Base-by-base conservation (phyloP, 768 basidiomycete species). In the Russula foetens region DNA sequence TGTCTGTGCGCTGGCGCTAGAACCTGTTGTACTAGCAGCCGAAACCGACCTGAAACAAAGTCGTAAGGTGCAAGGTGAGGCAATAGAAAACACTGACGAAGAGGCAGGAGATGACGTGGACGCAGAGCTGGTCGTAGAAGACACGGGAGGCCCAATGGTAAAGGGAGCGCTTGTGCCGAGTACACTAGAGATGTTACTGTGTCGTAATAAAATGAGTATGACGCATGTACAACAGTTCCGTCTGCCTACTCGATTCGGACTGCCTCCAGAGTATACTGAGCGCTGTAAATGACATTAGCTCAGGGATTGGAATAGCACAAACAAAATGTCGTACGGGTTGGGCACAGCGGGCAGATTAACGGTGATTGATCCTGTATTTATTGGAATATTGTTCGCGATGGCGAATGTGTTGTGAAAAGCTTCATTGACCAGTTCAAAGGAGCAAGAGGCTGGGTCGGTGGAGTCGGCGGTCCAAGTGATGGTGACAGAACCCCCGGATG, bases 381-480 rank as follows among this genome's bases (percentile, higher is more conserved):
- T 1, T 39, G 0, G 31, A 17, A 66, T 21, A 53, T 66, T 66
- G 31, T 66, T 65, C 19, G 53, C 65, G 31, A 66, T 58, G 9
- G 63, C 65, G 6, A 65, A 43, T 4, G 63, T 23, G 45, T 64
- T 29, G 53, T 61, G 46, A 39, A 66, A 61, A 12, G 23, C 1
- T 1, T 1, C 0, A 26, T 66, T 66, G 1, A 23, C n/a, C 7
- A 66, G 39, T 41, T 64, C 59, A 7, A 66, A 1, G 23, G 49
- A 52, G 46, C 55, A 52, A 11, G 12, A 14, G 1, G 7, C 0
- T 1, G 63, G 59, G 45, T 66, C 65, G 2, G 17, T 23, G 14
- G 6, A 5, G 19, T 24, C 21, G 2, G 12, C 1, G 4, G 56
- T 29, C 59, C 59, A 66, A n/a, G 48, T 19, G 26, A 66, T 24